These are phyloP conservation scores for Lachnellula arida DNA, from an alignment of 2,329 filamentous ascomycete genomes.

Conservation along the genomic window DNA sequence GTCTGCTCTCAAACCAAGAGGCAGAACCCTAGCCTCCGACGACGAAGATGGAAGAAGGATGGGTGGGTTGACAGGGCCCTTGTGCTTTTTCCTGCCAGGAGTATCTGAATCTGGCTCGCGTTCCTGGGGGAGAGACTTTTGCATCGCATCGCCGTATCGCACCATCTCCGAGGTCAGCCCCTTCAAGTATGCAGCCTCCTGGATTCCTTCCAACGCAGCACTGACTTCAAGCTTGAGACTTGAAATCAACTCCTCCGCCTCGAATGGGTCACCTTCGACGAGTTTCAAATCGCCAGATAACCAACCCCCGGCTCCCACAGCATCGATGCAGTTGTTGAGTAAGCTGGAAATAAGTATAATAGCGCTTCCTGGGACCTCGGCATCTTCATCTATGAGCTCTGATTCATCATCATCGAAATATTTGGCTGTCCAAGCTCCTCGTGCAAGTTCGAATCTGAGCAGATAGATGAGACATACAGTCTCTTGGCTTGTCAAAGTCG, in stretches of 20 bases:
- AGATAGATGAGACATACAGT: conserved; percentile 68
- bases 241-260: conserved; percentile 59
- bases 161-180: conserved; percentile 63
- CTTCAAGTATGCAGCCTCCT: conserved; percentile 62
- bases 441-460: conserved; percentile 66
- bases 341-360: conserved; percentile 68
- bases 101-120: not conserved
- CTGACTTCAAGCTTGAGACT: conserved; percentile 64
- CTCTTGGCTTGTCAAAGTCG: conserved; percentile 60
- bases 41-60: conserved; percentile 43
- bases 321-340: conserved; percentile 68
- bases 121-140: conserved; percentile 15
- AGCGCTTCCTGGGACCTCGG: conserved; percentile 58
- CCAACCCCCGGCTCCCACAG: conserved; percentile 71
- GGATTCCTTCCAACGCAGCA: conserved; percentile 66
- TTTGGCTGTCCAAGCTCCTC: conserved; percentile 69
- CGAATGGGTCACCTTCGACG: conserved; percentile 41
- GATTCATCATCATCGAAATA: conserved; percentile 58
- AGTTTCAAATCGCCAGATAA: conserved; percentile 56
- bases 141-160: conserved; percentile 46
- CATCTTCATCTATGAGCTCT: conserved; percentile 41
- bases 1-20: conserved; percentile 66
- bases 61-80: conserved; percentile 28
- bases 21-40: conserved; percentile 49
- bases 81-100: conserved; percentile 29